These are phyloP conservation scores for Cryoendolithus antarcticus DNA, from an alignment of 2,329 filamentous ascomycete species.

Conservation along the genomic window DNA sequence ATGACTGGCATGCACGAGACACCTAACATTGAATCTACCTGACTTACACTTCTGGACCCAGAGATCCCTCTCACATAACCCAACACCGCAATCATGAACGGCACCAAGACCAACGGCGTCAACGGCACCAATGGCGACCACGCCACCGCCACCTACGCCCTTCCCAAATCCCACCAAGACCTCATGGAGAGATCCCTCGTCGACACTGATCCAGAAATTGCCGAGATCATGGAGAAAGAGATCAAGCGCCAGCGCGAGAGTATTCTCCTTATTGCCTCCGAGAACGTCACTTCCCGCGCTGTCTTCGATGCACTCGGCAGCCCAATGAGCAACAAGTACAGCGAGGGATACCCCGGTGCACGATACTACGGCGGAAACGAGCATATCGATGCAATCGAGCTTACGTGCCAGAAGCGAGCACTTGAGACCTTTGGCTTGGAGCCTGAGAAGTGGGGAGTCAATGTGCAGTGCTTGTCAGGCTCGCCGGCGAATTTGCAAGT, in stretches of 20 bases:
- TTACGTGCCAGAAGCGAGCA: conserved; percentile 86
- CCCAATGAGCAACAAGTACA: conserved; percentile 95
- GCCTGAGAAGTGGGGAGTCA: conserved; percentile 89
- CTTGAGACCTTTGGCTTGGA: conserved; percentile 83
- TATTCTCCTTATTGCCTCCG: conserved; percentile 95
- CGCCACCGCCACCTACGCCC: conserved; percentile 39
- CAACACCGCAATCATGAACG: too few relatives aligned
- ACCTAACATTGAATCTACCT: too few relatives aligned
- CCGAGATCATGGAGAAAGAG: conserved; percentile 92
- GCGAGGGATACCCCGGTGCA: conserved; percentile 62
- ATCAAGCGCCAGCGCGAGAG: conserved; percentile 96
- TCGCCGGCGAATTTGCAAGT: conserved; percentile 67
- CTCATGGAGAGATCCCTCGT: conserved; percentile 92
- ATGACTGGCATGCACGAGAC: too few relatives aligned
- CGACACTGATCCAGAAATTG: conserved; percentile 86
- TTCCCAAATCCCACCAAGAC: conserved; percentile 54
- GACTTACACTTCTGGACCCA: too few relatives aligned
- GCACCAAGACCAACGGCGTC: too few relatives aligned
- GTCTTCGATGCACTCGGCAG: conserved; percentile 95
- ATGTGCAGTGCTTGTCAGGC: conserved; percentile 85
- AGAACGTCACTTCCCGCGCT: conserved; percentile 97
- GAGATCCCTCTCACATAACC: too few relatives aligned
- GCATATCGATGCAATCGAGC: conserved; percentile 94
- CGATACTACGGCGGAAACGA: conserved; percentile 99
- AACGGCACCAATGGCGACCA: too few relatives aligned